Evolutionary conservation across 257 asterid species (phyloP), one percentile per base, ranked within the genome.

Genomic region (Jacaranda mimosifolia): DNA sequence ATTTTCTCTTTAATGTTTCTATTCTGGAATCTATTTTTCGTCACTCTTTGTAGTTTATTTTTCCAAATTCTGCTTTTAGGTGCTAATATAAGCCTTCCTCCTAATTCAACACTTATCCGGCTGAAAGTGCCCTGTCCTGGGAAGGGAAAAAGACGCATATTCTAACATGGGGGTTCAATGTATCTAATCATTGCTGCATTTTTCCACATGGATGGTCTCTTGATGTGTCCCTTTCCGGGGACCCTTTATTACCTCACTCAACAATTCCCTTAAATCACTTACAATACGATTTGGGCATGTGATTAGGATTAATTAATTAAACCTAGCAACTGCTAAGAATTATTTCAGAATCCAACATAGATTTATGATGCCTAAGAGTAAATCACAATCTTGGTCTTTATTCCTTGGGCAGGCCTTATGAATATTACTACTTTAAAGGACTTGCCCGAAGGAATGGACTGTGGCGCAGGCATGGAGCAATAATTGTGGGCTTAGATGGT

Each of bases 191-290:
- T 78, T 79, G 75, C 68, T 49, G 58, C 66, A 40, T 42, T 72
- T 38, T 19, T 56, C 51, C 87, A 88, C 93, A 87, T 90, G 93
- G 82, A 79, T 57, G 81, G 82, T 83, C 80, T 67, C 81, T 82
- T 73, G 32, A 49, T 46, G n/a, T 76, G 79, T 79, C 81, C 19
- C 36, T 74, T 15, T 70, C 42, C 10, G 12, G 68, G 70, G 70
- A 52, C 67, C 84, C 77, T 58, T 58, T 49, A 49, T 69, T 51
- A 49, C 7, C 52, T 40, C 15, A n/a, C 52, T 21, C 32, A n/a
- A 62, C 9, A 63, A 35, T 13, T 32, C 68, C 68, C 21, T 36
- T 6, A 35, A 35, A 5, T 35, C 4, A 0, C 19, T 26, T 15
- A 38, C 38, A n/a, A 3, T 69, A 48, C 42, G 38, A 63, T 48